phyloP scores from a whole-genome alignment of 768 basidiomycete genomes.

The Leccinellum luteum region DNA sequence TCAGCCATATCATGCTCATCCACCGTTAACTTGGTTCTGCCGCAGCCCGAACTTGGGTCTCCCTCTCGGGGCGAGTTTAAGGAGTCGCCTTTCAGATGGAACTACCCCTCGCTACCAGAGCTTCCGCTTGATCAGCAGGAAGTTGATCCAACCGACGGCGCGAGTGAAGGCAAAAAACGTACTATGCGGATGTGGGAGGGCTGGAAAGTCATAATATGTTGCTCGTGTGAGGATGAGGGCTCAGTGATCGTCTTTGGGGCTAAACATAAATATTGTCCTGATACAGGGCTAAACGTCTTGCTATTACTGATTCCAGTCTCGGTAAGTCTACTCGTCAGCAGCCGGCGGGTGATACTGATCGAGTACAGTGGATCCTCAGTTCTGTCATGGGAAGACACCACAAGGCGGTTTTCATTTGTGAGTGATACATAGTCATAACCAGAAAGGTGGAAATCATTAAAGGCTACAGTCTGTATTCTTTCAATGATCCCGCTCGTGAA shows the following conservation, averaged over 20 bases:
- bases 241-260: background rate
- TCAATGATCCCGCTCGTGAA: slow-evolving; percentile 79
- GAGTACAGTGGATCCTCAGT: slow-evolving; percentile 53
- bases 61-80: slow-evolving; percentile 19
- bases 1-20: slow-evolving; percentile 25
- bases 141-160: background rate
- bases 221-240: slow-evolving; percentile 48
- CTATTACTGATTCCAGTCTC: slow-evolving; percentile 64
- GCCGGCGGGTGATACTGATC: background rate
- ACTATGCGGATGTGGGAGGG: slow-evolving; percentile 40
- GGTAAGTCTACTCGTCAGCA: slow-evolving; percentile 38
- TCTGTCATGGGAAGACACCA: slow-evolving; percentile 46
- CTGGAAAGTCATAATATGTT: slow-evolving; percentile 51
- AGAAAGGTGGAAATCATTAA: background rate
- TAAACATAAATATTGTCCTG: background rate
- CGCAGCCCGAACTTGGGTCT: slow-evolving; percentile 5
- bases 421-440: slow-evolving; percentile 17
- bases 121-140: slow-evolving; percentile 14
- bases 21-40: slow-evolving; percentile 22
- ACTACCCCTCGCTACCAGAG: slow-evolving; percentile 21
- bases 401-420: slow-evolving; percentile 61
- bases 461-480: slow-evolving; percentile 53
- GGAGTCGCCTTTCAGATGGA: slow-evolving; percentile 34
- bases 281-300: slow-evolving; percentile 66
- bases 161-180: slow-evolving; percentile 2